Evolutionary conservation across 2,329 filamentous ascomycete species (phyloP).

Genomic region (Penicillium griseofulvum): DNA sequence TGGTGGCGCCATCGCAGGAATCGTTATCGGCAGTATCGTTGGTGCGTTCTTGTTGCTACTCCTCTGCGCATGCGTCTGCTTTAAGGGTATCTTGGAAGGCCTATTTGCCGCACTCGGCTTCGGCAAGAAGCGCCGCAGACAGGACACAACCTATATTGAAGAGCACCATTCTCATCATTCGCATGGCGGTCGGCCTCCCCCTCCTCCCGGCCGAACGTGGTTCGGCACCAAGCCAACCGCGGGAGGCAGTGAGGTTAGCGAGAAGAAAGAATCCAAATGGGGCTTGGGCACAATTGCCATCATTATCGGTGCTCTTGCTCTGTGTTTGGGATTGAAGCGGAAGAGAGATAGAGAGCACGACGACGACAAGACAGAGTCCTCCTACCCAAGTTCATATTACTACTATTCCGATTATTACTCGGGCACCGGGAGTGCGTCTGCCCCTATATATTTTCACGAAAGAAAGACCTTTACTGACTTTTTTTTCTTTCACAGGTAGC

Average conservation of each 20-base stretch:
- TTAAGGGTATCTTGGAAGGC: conserved; percentile 41
- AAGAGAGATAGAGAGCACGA: conserved; percentile 35
- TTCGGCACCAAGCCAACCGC: conserved; percentile 41
- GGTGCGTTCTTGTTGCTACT: conserved; percentile 47
- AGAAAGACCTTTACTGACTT: conserved; percentile 4
- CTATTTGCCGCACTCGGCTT: conserved; percentile 46
- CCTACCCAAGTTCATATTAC: conserved; percentile 42
- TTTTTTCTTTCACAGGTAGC: conserved; percentile 35
- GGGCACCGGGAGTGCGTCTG: conserved; percentile 41
- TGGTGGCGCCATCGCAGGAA: conserved; percentile 52
- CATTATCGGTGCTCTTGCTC: conserved; percentile 43
- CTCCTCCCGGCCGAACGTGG: conserved; percentile 33
- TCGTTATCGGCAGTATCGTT: conserved; percentile 50
- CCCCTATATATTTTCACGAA: background rate
- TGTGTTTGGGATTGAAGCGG: conserved; percentile 48
- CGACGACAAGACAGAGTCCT: conserved; percentile 41
- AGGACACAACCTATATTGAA: conserved; percentile 42
- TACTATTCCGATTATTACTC: conserved; percentile 41
- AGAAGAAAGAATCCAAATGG: conserved; percentile 38
- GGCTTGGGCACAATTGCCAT: conserved; percentile 43
- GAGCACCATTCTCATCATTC: conserved; percentile 38
- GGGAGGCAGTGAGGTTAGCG: conserved; percentile 27
- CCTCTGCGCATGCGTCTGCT: conserved; percentile 45
- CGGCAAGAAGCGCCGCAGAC: conserved; percentile 35
- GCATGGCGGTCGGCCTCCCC: conserved; percentile 30